phyloP scores from a whole-genome alignment of 1,284 basidiomycete species.

The Porogramme epimiltina region DNA sequence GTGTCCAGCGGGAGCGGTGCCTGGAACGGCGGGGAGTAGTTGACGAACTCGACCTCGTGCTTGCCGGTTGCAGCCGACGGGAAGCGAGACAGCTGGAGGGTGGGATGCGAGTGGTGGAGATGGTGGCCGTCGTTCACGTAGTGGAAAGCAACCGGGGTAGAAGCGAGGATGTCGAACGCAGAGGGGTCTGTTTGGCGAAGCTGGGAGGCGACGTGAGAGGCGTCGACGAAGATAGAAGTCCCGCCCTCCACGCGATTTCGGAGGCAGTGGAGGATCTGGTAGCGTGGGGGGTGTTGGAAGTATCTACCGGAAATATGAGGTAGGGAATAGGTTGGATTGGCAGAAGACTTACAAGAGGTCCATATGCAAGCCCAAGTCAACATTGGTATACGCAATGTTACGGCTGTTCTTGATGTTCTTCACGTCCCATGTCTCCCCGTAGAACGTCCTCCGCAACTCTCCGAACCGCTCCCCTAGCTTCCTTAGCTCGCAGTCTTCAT shows the following conservation, averaged over 20 bases:
- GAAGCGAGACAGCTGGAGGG: conserved; percentile 64
- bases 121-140: conserved; percentile 93
- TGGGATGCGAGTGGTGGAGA: conserved; percentile 78
- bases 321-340: not conserved
- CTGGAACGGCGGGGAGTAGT: conserved; percentile 97
- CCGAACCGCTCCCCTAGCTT: conserved; percentile 71
- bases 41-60: conserved; percentile 62
- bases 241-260: conserved; percentile 86
- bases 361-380: conserved; percentile 91
- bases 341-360: conserved; percentile 74
- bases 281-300: conserved; percentile 87
- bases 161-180: conserved; percentile 63
- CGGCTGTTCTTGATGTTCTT: conserved; percentile 72
- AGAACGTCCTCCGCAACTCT: conserved; percentile 86
- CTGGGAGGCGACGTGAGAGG: conserved; percentile 64
- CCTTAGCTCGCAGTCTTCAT: conserved; percentile 67
- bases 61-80: conserved; percentile 12
- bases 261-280: conserved; percentile 90
- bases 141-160: conserved; percentile 79
- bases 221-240: conserved; percentile 88
- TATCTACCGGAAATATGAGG: conserved; percentile 54
- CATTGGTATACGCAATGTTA: conserved; percentile 96
- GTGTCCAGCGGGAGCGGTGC: conserved; percentile 66
- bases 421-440: conserved; percentile 92
- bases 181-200: conserved; percentile 54